These are phyloP conservation scores for Blattamonas nauphoetae DNA, from an alignment of 78 protist genomes.

Conservation along the genomic window DNA sequence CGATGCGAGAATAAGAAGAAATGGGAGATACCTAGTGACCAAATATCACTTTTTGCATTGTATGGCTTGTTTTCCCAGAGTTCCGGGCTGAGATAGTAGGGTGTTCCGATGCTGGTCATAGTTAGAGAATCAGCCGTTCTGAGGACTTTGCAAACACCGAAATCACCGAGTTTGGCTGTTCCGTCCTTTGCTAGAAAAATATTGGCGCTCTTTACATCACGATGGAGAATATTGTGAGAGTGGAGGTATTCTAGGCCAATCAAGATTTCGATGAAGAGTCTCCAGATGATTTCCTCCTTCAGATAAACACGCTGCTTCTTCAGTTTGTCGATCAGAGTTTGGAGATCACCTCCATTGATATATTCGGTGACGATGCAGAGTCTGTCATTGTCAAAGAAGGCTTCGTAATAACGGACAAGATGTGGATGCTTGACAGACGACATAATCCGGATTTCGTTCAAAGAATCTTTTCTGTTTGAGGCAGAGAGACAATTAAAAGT, in stretches of 20 bases:
- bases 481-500: too few species aligned
- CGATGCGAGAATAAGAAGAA: too few species aligned
- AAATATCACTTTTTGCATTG: neutral
- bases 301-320: neutral
- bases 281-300: neutral
- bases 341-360: neutral
- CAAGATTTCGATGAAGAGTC: neutral
- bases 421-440: neutral
- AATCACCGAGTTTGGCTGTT: neutral
- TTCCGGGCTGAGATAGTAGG: neutral
- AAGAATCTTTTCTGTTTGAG: too few species aligned
- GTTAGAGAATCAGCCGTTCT: neutral
- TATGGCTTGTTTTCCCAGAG: neutral
- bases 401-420: neutral
- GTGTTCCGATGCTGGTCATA: neutral
- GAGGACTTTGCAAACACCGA: neutral
- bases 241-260: neutral
- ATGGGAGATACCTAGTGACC: neutral
- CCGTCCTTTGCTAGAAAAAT: neutral
- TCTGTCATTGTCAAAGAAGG: neutral
- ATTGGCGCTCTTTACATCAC: neutral
- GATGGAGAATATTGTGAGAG: neutral
- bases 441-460: neutral
- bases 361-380: neutral
- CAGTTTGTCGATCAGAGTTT: neutral